Base-by-base conservation (phyloP, 352 stramenopile genomes). In the Phytopythium litorale region DNA sequence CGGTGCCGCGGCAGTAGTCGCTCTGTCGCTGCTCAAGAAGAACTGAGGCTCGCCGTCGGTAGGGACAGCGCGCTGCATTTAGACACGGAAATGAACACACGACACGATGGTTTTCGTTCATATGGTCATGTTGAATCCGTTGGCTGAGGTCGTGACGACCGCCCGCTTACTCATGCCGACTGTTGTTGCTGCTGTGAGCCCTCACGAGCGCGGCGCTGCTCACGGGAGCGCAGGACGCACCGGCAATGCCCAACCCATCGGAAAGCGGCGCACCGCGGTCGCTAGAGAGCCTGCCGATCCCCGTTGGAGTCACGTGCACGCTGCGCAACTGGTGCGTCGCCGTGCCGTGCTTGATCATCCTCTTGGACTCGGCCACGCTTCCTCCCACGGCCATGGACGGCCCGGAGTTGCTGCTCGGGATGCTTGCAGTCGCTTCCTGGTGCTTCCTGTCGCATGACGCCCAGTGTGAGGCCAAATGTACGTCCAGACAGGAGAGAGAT, bases 271-370 rank as follows among this genome's bases (percentile, higher is more conserved):
- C 12, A 1, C 37, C 37, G 2, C 52, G 32, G 23, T n/a, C n/a
- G n/a, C 13, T 52, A 1, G 52, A 16, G 11, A 21, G 52, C 33
- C 18, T 58, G n/a, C n/a, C 16, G 18, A 45, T n/a, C 6, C 52
- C 33, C 0, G 33, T 58, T 0, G 52, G 12, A 21, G 52, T 45
- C n/a, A 80, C 63, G 25, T 72, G 64, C 71, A 73, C 74, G 45
- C 64, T 78, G 15, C 77, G 75, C 18, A 88, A 56, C 9, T 87
- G 75, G 43, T 84, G 76, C 33, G 83, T 70, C 4, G 62, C 61
- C 1, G 66, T 66, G 18, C 77, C 79, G 56, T 84, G 80, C 48
- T 86, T 83, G 21, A 84, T 50, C 49, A 46, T 63, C 19, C 75
- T 67, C 7, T 65, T 76, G 19, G 69, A 71, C 54, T 89, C 75